Percentiles rank a stretch among this genome's conserved stretches.
Evolutionary conservation across 768 basidiomycete species (phyloP).

Genomic region (Auricularia sp.): DNA sequence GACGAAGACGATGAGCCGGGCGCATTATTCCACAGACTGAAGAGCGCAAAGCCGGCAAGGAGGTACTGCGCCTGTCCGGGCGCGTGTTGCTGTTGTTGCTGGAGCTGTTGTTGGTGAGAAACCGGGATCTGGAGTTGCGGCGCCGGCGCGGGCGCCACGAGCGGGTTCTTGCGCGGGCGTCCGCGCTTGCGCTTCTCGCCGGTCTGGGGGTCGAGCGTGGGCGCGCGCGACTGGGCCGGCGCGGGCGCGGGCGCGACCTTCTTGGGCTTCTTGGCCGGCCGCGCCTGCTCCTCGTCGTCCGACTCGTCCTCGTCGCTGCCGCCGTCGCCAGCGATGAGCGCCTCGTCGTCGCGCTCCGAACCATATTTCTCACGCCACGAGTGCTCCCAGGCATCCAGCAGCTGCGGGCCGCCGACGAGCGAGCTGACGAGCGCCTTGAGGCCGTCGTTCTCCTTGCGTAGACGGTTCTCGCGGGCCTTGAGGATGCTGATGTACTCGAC

Average conservation of each 20-base stretch:
- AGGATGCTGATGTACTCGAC: conserved; percentile 87
- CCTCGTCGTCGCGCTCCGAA: conserved; percentile 62
- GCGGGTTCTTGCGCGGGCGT: conserved; percentile 62
- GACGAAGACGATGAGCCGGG: conserved; percentile 32
- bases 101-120: conserved; percentile 1
- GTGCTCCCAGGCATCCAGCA: conserved; percentile 66
- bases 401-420: conserved; percentile 62
- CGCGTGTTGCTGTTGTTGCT: conserved; percentile 13
- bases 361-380: conserved; percentile 69
- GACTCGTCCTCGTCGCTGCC: conserved; percentile 22
- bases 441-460: conserved; percentile 68
- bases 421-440: conserved; percentile 57
- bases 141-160: conserved; percentile 17
- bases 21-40: conserved; percentile 78
- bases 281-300: conserved; percentile 30
- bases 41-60: conserved; percentile 72
- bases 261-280: conserved; percentile 29
- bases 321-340: conserved; percentile 17
- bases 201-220: conserved; percentile 32
- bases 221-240: conserved; percentile 20
- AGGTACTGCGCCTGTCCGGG: conserved; percentile 45
- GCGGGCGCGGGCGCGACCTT: conserved; percentile 26
- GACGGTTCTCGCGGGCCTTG: conserved; percentile 63
- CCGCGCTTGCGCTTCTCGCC: conserved; percentile 72
- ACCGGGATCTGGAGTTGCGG: conserved; percentile 8